Base-by-base conservation (phyloP, 2,329 filamentous ascomycete genomes). In the Hortaea werneckii region DNA sequence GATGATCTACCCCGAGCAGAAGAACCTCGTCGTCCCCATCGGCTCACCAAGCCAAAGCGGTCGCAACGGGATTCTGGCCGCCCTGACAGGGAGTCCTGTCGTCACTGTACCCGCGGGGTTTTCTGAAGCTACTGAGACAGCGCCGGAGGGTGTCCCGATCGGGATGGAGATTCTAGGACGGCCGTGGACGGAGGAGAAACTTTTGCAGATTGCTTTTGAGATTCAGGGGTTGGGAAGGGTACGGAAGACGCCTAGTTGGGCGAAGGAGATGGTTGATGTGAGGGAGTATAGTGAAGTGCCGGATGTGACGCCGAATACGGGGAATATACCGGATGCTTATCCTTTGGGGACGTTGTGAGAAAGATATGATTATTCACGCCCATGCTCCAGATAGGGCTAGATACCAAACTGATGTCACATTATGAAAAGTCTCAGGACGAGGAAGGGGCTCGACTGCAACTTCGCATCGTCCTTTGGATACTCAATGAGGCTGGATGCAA, bases 1-100 rank as follows among this genome's bases (percentile, higher is more conserved):
- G 0, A 54, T 83, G 32, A 72, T 82, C 53, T 83, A 83, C 59
- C 79, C 80, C 0, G 74, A 83, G 57, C 80, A 83, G 55, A 74
- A 73, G 56, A 80, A 80, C 44, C 70, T 83, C 1, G 77, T 80
- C 5, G 78, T 81, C 2, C 71, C 72, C 40, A 60, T 81, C 26
- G 78, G 78, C 3, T 70, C 72, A 1, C 66, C 73, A 0, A 74
- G 70, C 0, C 80, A 83, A 61, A 65, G 65, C n/a, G 78, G 78
- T 1, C 67, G 80, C 2, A 83, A 79, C 51, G 76, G 75, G 2
- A 74, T 77, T 40, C 55, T 78, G 1, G 76, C 74, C 2, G 74
- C 75, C 1, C 56, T 78, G 44, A 77, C 74, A 1, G 74, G 75
- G 0, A 65, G 59, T 5, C 75, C 75, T 8, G 75, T 77, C 4